Base-by-base conservation (phyloP, 371 early-diverging fungal species). In the Mortierella sp. region DNA sequence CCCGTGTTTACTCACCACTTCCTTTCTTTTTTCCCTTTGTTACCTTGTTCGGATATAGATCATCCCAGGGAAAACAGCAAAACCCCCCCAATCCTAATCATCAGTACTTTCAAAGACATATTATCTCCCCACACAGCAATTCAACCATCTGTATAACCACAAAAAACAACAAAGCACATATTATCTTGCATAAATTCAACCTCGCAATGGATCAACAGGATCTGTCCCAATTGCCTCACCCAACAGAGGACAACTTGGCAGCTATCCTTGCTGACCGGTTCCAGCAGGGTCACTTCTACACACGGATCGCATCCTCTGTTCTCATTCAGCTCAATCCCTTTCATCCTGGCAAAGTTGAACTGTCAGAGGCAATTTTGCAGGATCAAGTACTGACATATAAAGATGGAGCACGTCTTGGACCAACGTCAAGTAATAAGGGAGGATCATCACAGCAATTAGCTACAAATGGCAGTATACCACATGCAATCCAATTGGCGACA, bases 401-500 rank as follows among this genome's bases (percentile, higher is more conserved):
- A 80, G 88, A 89, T 66, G 78, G 78, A 15, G 78, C 78, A 56
- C 72, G 78, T 6, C 66, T 78, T 35, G 45, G 42, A 8, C 80
- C 88, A n/a, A n/a, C n/a, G n/a, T n/a, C n/a, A 22, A 82, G 78
- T 71, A 42, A 64, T 64, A 64, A 49, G 64, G 29, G 58, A 7
- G 51, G 26, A 22, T 35, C 58, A 43, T 32, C 69, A 72, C 62
- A 55, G 54, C 54, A 66, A 42, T 32, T 42, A n/a, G n/a, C 76
- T 91, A 63, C 34, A 31, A 59, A 12, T 34, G 37, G 37, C 23
- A 66, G 66, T 40, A 67, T 71, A 67, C 42, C 99, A 4, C 99
- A 98, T 83, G 89, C 96, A 12, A 98, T 92, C 83, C 91, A 94
- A 69, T 79, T 94, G 54, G 92, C 88, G 32, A 90, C 89, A 34